A percentile compares a stretch with the other conserved stretches of the same genome.
phyloP scores from a whole-genome alignment of 495 filamentous ascomycete genomes.

The Delitschia confertaspora region DNA sequence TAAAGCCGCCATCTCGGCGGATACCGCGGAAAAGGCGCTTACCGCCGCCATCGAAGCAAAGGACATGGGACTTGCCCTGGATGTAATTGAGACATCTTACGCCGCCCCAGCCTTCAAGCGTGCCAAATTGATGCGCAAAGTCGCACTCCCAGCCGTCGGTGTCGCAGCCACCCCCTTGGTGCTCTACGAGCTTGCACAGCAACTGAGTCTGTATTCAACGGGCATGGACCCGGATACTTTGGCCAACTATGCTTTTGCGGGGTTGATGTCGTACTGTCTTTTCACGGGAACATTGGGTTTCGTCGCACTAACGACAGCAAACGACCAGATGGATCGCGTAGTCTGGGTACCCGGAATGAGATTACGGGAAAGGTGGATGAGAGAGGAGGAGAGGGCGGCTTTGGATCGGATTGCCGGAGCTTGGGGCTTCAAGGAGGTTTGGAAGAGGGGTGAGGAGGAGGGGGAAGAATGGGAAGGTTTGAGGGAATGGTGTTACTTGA shows the following conservation, averaged over 20 bases:
- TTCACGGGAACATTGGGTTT: constrained; percentile 70
- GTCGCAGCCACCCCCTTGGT: constrained; percentile 56
- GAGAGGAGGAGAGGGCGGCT: constrained; percentile 87
- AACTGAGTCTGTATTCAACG: constrained; percentile 52
- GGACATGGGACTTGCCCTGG: constrained; percentile 65
- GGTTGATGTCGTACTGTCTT: constrained; percentile 69
- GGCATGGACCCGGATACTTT: constrained; percentile 62
- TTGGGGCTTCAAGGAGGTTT: constrained; percentile 82
- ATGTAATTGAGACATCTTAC: constrained; percentile 73
- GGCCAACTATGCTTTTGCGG: constrained; percentile 69
- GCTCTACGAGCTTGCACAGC: constrained; percentile 56
- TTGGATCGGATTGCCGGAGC: constrained; percentile 74
- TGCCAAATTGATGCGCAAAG: constrained; percentile 50
- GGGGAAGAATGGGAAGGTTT: constrained; percentile 81
- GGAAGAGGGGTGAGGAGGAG: constrained; percentile 77
- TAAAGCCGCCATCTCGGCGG: constrained; percentile 59
- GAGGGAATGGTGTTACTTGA: constrained; percentile 66
- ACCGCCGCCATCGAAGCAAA: constrained; percentile 65
- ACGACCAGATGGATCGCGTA: constrained; percentile 91
- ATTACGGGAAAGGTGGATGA: constrained; percentile 75
- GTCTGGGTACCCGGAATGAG: constrained; percentile 76
- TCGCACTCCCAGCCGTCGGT: constrained; percentile 43
- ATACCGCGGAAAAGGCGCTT: constrained; percentile 61
- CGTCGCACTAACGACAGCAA: constrained; percentile 73
- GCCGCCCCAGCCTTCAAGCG: constrained; percentile 61